Evolutionary conservation across 2,329 filamentous ascomycete genomes (phyloP).

Genomic region (Coniochaeta ligniaria): DNA sequence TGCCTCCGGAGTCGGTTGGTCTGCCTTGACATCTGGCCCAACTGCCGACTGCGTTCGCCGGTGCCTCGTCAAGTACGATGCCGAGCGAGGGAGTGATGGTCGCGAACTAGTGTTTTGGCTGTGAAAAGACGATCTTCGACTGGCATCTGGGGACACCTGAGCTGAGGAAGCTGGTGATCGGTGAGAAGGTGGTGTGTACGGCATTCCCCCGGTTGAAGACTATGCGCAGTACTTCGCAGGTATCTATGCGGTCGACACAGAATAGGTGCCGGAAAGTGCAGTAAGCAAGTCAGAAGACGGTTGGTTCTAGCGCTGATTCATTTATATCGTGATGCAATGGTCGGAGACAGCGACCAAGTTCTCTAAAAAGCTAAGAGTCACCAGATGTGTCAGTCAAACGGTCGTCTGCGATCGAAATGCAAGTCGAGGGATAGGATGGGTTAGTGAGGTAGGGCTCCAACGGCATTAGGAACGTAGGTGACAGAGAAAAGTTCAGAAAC

Average conservation of each 20-base stretch:
- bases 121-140: slow-evolving; percentile 52
- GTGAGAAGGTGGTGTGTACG: slow-evolving; percentile 77
- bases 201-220: slow-evolving; percentile 50
- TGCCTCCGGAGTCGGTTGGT: slow-evolving; percentile 38
- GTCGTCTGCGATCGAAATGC: neutral
- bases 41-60: slow-evolving; percentile 48
- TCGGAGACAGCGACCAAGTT: neutral
- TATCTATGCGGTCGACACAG: neutral
- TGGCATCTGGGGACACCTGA: slow-evolving; percentile 47
- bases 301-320: neutral
- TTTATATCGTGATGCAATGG: neutral
- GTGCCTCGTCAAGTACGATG: slow-evolving; percentile 59
- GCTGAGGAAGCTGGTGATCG: slow-evolving; percentile 55
- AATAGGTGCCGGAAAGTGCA: neutral
- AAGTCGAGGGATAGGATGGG: neutral
- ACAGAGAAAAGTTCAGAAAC: neutral
- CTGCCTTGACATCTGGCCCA: slow-evolving; percentile 13
- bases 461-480: neutral
- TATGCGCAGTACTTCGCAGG: neutral
- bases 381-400: neutral
- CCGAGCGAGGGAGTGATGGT: slow-evolving; percentile 53
- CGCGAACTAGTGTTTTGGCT: slow-evolving; percentile 27
- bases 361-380: neutral
- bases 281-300: neutral
- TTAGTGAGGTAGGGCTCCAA: neutral